Evolutionary conservation across 768 basidiomycete genomes (phyloP).

Genomic region (Boletus reticuloceps): DNA sequence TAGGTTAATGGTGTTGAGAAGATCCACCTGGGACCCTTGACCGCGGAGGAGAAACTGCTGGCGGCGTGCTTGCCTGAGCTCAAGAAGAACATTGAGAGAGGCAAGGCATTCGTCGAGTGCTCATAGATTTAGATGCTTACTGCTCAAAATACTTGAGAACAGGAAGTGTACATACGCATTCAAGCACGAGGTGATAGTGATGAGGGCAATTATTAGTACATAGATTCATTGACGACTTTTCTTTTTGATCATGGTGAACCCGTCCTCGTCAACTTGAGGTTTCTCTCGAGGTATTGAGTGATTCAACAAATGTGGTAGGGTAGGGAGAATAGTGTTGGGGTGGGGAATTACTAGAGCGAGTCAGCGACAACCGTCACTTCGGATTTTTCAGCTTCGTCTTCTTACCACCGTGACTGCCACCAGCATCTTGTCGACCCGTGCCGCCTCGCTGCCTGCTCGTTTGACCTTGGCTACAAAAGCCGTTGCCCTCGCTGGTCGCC

Average conservation of each 20-base stretch:
- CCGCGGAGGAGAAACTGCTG: conserved; percentile 83
- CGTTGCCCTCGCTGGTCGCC: conserved; percentile 43
- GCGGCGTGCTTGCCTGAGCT: conserved; percentile 88
- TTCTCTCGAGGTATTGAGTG: conserved; percentile 40
- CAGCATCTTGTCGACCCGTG: conserved; percentile 32
- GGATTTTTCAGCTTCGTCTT: not conserved
- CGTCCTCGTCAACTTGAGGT: conserved; percentile 87
- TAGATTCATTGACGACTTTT: conserved; percentile 44
- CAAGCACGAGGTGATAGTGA: not conserved
- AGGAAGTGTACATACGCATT: too few relatives aligned
- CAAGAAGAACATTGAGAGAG: conserved; percentile 98
- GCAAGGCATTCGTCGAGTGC: conserved; percentile 67
- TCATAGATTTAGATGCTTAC: conserved; percentile 25
- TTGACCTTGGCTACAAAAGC: conserved; percentile 43
- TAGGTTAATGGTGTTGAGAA: conserved; percentile 86
- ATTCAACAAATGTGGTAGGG: conserved; percentile 57
- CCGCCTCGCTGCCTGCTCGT: conserved; percentile 23
- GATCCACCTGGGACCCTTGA: conserved; percentile 80
- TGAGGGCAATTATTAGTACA: not conserved
- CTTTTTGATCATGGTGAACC: conserved; percentile 77
- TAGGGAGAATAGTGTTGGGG: too few relatives aligned
- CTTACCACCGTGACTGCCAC: conserved; percentile 6
- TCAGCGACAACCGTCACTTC: not conserved
- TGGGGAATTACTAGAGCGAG: too few relatives aligned
- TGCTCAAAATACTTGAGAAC: conserved; percentile 26